A percentile compares a stretch with the other conserved stretches of the same genome.
Conservation (phyloP, 495 filamentous ascomycete genomes). For the Cryomyces antarcticus region DNA sequence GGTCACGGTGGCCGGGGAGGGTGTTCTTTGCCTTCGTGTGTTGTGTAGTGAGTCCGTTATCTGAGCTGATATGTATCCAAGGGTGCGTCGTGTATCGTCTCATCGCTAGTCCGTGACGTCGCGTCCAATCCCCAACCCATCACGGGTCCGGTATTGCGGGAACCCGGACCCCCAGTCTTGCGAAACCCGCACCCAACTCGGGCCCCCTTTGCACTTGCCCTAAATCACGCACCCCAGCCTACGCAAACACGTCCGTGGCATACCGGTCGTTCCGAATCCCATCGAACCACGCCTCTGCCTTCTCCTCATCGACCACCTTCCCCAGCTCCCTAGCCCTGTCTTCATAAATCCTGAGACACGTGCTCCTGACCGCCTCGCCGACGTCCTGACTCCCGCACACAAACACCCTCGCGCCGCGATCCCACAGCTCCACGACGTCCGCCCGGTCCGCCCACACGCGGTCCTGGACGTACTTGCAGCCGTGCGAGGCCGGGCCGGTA, state of each 20-base stretch:
- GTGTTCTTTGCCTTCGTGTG: too few species aligned
- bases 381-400: slow-evolving; percentile 11
- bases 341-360: not conserved
- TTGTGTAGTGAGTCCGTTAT: too few species aligned
- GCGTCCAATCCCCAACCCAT: too few species aligned
- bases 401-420: slow-evolving; percentile 11
- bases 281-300: not conserved
- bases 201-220: too few species aligned
- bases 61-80: too few species aligned
- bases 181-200: too few species aligned
- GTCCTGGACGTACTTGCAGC: slow-evolving; percentile 16
- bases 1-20: too few species aligned
- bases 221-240: too few species aligned
- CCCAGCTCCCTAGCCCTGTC: not conserved
- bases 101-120: too few species aligned
- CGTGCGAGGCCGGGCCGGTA: slow-evolving; percentile 3
- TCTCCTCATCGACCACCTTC: not conserved
- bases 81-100: too few species aligned
- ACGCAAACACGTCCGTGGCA: not conserved
- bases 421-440: slow-evolving; percentile 9
- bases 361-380: slow-evolving; percentile 4
- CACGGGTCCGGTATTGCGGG: too few species aligned
- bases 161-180: too few species aligned
- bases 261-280: not conserved
- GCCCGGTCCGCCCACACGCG: slow-evolving; percentile 9